These are phyloP conservation scores for Bruguiera sexangula DNA, from an alignment of 345 rosid species.

Conservation along the genomic window DNA sequence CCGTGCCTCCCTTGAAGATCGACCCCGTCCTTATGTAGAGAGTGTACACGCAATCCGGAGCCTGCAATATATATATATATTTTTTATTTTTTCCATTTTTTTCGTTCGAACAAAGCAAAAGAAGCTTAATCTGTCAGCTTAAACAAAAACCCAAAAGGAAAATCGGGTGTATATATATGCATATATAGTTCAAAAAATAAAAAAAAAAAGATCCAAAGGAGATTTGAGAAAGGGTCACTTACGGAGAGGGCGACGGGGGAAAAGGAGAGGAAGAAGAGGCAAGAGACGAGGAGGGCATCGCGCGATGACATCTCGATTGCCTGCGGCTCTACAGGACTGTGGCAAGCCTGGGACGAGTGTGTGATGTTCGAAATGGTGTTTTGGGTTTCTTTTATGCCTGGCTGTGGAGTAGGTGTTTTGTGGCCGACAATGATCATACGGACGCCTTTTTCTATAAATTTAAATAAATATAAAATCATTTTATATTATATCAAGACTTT, in stretches of 20 bases:
- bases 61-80: constrained; percentile 20
- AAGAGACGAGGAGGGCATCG: neutral
- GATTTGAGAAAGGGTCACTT: constrained; percentile 14
- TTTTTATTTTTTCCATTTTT: no score
- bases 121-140: neutral
- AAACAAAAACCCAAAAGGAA: no score
- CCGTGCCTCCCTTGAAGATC: constrained; percentile 73
- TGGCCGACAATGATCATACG: no score
- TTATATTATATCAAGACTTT: no score
- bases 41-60: constrained; percentile 53
- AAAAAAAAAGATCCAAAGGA: neutral
- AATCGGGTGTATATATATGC: no score
- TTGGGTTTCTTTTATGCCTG: no score
- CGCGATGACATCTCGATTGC: constrained; percentile 4
- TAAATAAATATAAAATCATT: no score
- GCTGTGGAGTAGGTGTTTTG: no score
- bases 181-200: neutral
- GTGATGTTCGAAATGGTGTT: neutral
- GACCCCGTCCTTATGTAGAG: constrained; percentile 73
- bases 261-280: constrained; percentile 25
- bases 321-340: neutral
- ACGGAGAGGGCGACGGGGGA: constrained; percentile 17
- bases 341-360: no score
- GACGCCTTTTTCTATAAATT: no score
- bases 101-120: no score